Percentiles rank a stretch among this genome's conserved stretches.
These are phyloP conservation scores for Pichia occidentalis DNA, from an alignment of 805 yeast species.

Conservation along the genomic window DNA sequence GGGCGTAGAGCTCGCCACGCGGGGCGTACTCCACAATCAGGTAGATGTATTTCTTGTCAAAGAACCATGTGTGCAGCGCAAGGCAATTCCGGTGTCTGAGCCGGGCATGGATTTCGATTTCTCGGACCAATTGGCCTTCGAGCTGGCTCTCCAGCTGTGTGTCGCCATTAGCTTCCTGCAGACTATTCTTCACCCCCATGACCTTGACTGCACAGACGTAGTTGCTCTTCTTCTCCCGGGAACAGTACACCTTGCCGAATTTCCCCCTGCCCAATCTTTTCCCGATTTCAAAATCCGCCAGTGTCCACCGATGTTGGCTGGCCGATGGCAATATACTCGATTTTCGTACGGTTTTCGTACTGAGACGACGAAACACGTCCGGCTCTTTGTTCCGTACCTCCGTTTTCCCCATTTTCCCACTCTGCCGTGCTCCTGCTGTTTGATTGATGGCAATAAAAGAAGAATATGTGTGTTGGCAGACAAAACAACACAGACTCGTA, in stretches of 20 bases:
- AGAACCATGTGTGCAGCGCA: slow-evolving; percentile 79
- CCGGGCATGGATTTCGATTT: slow-evolving; percentile 82
- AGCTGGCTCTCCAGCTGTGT: no score
- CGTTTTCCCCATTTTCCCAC: no score
- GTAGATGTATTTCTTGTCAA: slow-evolving; percentile 74
- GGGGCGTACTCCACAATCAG: slow-evolving; percentile 78
- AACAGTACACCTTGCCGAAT: slow-evolving; percentile 90
- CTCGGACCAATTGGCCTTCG: slow-evolving; percentile 81
- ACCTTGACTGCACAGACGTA: slow-evolving; percentile 86
- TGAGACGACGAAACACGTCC: slow-evolving; percentile 13
- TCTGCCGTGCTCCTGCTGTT: no score
- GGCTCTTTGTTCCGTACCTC: slow-evolving; percentile 4
- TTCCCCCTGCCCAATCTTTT: slow-evolving; percentile 87
- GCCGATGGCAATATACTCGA: neutral
- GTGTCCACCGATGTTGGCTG: slow-evolving; percentile 20
- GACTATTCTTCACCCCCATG: slow-evolving; percentile 44
- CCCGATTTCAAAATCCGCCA: slow-evolving; percentile 75
- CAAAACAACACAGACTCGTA: no score
- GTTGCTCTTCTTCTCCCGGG: slow-evolving; percentile 65
- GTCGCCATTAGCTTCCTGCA: no score
- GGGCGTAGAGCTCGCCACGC: slow-evolving; percentile 79
- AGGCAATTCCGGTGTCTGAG: slow-evolving; percentile 74
- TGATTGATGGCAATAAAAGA: no score
- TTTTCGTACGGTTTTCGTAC: slow-evolving; percentile 4
- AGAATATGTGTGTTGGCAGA: slow-evolving; percentile 1